A percentile compares a stretch with the other conserved stretches of the same genome.
Evolutionary conservation across 306 rosid species (phyloP).

Genomic region (Carpinus viminea): DNA sequence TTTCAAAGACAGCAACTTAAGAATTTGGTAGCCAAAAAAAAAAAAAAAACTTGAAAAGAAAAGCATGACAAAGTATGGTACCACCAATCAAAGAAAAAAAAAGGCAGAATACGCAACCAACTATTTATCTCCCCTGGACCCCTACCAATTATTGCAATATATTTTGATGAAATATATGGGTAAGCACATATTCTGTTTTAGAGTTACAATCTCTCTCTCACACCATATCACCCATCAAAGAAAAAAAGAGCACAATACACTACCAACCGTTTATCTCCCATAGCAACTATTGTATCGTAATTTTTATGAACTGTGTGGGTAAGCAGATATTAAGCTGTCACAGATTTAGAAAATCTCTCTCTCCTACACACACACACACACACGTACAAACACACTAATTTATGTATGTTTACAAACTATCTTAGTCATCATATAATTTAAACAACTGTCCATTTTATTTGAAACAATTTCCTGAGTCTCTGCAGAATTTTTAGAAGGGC

Average conservation of each 20-base stretch:
- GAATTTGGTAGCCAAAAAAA: neutral
- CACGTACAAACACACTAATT: neutral
- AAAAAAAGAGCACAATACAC: too few species aligned
- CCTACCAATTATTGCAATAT: neutral
- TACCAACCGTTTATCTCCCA: too few species aligned
- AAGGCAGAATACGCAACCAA: neutral
- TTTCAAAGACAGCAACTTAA: slow-evolving; percentile 7
- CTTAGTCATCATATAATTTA: too few species aligned
- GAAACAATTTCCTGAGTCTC: neutral
- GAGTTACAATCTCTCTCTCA: neutral
- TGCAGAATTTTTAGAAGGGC: neutral
- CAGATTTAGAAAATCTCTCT: neutral
- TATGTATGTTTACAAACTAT: neutral
- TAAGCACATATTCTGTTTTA: neutral
- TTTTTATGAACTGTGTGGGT: neutral
- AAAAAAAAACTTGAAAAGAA: slow-evolving; percentile 2
- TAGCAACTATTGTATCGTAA: neutral
- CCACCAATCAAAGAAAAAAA: neutral
- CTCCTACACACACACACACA: neutral
- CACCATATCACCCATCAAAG: too few species aligned
- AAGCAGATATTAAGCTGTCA: neutral
- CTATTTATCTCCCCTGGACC: neutral
- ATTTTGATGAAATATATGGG: neutral
- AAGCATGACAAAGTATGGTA: neutral
- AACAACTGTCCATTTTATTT: too few species aligned